Evolutionary conservation across 768 basidiomycete genomes (phyloP), one percentile per base, ranked within the genome.

Genomic region (Mycena indigotica): DNA sequence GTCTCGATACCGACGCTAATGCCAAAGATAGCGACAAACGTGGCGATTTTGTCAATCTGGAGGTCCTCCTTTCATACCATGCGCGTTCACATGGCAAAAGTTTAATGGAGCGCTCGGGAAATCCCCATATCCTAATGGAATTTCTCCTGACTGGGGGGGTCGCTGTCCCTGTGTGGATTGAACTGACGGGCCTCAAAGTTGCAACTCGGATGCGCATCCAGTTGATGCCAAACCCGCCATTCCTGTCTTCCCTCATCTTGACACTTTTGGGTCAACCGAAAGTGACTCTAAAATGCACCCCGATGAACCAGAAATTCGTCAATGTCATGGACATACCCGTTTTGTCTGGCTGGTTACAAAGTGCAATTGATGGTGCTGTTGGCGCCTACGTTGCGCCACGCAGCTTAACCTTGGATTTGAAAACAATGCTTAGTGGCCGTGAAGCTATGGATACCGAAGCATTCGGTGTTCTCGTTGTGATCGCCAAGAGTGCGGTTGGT

Each of bases 321-420:
- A 90, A 91, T 67, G 75, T 92, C n/a, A 85, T 92, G 78, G 86
- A 92, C 69, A 67, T 92, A 1, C 90, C 90, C 0, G 80, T 85
- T 51, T 71, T 93, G 50, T 86, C 83, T 2, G 77, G 79, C 0
- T 91, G 89, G 77, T 74, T 92, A 28, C 84, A 89, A 64, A 80
- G 76, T 51, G 79, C 83, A 3, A 86, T 92, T 59, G 83, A 89
- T 35, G 78, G 83, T 4, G 86, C 82, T 1, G 72, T 84, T 3
- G 78, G 78, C 3, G 81, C 80, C 57, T 84, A 88, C 58, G 84
- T 89, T 28, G 88, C 87, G 0, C 91, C 90, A 13, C 83, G 84
- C 65, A 87, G 85, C 53, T 72, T 90, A 70, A 88, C 82, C 2
- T 60, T 92, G 35, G 87, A 91, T 65, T 57, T 93, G 55, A 85